A percentile compares a stretch with the other conserved stretches of the same genome.
phyloP scores from a whole-genome alignment of 2,329 filamentous ascomycete genomes.

The Nakataea oryzae region DNA sequence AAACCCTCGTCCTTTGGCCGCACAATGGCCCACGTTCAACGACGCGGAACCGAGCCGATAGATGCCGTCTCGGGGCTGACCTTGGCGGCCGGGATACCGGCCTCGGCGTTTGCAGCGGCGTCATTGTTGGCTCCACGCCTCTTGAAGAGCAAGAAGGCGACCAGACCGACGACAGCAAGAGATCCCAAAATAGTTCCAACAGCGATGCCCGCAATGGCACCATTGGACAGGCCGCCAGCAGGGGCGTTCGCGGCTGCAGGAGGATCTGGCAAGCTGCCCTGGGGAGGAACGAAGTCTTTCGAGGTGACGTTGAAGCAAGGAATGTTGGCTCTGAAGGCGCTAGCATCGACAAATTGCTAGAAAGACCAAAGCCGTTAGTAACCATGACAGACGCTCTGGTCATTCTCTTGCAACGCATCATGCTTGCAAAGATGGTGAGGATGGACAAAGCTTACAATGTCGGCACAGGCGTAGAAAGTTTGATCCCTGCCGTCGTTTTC shows the following conservation, averaged over 20 bases:
- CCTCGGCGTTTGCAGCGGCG: background rate
- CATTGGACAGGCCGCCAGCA: conserved; percentile 17
- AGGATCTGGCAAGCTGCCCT: conserved; percentile 2
- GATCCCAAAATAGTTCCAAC: conserved; percentile 22
- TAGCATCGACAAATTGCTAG: conserved; percentile 16
- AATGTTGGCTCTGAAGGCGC: conserved; percentile 16
- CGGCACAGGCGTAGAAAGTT: conserved; percentile 26
- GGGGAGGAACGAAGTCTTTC: conserved; percentile 16
- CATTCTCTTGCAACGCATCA: background rate
- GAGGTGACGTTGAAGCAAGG: conserved; percentile 28
- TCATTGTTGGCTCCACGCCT: background rate
- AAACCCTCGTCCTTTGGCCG: too few relatives aligned
- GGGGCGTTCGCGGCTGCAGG: conserved; percentile 11
- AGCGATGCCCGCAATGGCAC: conserved; percentile 25
- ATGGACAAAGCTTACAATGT: conserved; percentile 18
- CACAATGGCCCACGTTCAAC: background rate
- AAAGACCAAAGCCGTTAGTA: background rate
- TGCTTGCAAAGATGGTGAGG: background rate
- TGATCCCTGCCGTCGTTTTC: conserved; percentile 19
- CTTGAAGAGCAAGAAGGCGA: conserved; percentile 17
- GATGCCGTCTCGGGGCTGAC: background rate
- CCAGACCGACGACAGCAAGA: conserved; percentile 11
- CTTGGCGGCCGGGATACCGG: background rate
- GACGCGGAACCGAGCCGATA: background rate
- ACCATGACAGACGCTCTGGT: background rate